Base-by-base conservation (phyloP, 2,329 filamentous ascomycete genomes). In the Cladorrhinum sp. region DNA sequence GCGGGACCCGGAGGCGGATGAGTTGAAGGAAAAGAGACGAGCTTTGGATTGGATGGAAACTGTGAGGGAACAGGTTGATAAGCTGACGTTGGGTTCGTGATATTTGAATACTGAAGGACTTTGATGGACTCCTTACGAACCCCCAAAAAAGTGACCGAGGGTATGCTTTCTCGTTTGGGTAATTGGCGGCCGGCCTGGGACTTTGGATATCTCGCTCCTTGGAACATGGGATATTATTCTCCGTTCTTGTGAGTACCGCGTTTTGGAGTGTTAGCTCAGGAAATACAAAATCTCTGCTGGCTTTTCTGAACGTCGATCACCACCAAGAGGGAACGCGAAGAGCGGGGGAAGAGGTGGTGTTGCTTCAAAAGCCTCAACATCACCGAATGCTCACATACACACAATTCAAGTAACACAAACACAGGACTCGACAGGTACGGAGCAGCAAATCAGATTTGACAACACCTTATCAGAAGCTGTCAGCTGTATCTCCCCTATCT, bases 21-120 rank as follows among this genome's bases (percentile, higher is more conserved):
- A 64, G 57, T 33, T 69, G 53, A 62, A 50, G 21, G 52, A 9
- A 24, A 23, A 12, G 54, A 62, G 68, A 60, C 42, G 60, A 30
- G 56, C 58, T 39, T 62, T 67, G 57, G 51, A 28, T 18, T 69
- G 65, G 64, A 23, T 69, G 55, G 66, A 69, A 36, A 62, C 46
- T 42, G 64, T 69, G 1, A 51, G 65, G 58, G 5, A 46, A 20
- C 61, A 69, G 62, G 63, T 69, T 16, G 66, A 68, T 23, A 53
- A 52, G 51, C n/a, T 67, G 28, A 58, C 28, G 12, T 10, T 46
- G 42, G 42, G 42, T 2, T 5, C 42, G 18, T 46, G 42, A 46
- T 14, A 16, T 36, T 16, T 5, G 5, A 10, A 10, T 30, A 10
- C 26, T 30, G 26, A 12, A 42, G 36, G 36, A 14, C 16, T n/a